Percentiles rank a stretch among this genome's conserved stretches.
These are phyloP conservation scores for Discostella pseudostelligera DNA, from an alignment of 108 stramenopile genomes.

Conservation along the genomic window DNA sequence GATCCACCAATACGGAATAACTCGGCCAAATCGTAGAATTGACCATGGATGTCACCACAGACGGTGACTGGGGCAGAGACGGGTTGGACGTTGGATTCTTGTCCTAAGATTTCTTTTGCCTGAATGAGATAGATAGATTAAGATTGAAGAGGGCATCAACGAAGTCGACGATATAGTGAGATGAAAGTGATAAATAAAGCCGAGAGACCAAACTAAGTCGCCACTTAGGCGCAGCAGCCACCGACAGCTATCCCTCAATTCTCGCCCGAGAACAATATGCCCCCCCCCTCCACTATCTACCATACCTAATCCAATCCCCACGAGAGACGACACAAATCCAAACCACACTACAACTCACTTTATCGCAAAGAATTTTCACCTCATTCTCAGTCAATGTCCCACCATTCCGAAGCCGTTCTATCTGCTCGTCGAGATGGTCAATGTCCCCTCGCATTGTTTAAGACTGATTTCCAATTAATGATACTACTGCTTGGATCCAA, in stretches of 20 bases:
- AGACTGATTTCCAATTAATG: too few species aligned
- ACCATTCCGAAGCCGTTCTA: slow-evolving; percentile 69
- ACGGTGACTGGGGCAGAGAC: slow-evolving; percentile 80
- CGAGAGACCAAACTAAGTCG: neutral
- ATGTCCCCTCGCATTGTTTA: slow-evolving; percentile 42
- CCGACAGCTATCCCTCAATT: too few species aligned
- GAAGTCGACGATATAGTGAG: too few species aligned
- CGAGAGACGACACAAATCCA: neutral
- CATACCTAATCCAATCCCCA: neutral
- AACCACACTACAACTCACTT: slow-evolving; percentile 50
- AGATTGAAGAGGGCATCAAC: neutral
- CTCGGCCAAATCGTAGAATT: slow-evolving; percentile 89
- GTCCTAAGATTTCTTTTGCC: slow-evolving; percentile 69
- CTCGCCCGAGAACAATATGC: too few species aligned
- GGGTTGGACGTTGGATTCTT: slow-evolving; percentile 86
- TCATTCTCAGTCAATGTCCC: slow-evolving; percentile 85
- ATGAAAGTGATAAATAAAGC: neutral
- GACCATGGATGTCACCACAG: slow-evolving; percentile 93
- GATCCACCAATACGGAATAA: slow-evolving; percentile 76
- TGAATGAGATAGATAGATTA: slow-evolving; percentile 18
- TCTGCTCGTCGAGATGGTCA: slow-evolving; percentile 74
- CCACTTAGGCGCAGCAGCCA: too few species aligned
- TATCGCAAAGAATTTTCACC: slow-evolving; percentile 82
- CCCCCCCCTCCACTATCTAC: too few species aligned
- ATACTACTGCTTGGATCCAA: too few species aligned